These are phyloP conservation scores for Cucumis hystrix DNA, from an alignment of 306 rosid genomes.

Conservation along the genomic window DNA sequence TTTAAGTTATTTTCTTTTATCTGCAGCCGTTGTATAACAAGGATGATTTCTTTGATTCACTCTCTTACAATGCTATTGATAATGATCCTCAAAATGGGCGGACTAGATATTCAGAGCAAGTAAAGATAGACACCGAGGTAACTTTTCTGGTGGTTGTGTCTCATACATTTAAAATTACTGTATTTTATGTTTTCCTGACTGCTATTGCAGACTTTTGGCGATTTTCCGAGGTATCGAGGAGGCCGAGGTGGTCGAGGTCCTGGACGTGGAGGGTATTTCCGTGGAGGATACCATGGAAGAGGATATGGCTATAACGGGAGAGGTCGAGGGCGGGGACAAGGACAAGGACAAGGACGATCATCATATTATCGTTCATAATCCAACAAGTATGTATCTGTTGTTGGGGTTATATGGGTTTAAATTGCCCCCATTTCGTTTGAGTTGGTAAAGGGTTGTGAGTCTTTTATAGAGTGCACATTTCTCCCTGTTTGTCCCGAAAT, in stretches of 20 bases:
- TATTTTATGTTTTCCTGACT: not conserved
- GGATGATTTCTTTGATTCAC: conserved; percentile 85
- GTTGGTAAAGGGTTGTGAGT: not conserved
- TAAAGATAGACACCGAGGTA: conserved; percentile 82
- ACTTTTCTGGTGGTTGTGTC: not conserved
- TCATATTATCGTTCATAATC: not conserved
- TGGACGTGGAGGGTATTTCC: conserved; percentile 46
- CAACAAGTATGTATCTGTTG: not conserved
- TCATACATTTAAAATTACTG: not conserved
- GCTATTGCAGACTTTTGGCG: conserved; percentile 68
- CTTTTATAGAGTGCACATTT: not conserved
- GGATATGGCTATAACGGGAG: conserved; percentile 51
- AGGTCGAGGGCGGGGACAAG: conserved; percentile 43
- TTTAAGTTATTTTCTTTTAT: not conserved
- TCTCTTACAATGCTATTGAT: conserved; percentile 36
- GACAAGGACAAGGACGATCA: not conserved
- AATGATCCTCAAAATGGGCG: conserved; percentile 55
- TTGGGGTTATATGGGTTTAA: not conserved
- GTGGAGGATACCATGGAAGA: conserved; percentile 67
- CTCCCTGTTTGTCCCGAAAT: not conserved
- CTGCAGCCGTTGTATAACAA: conserved; percentile 61
- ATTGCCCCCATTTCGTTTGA: not conserved
- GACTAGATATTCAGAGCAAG: conserved; percentile 67
- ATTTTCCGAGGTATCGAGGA: conserved; percentile 57
- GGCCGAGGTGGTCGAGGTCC: conserved; percentile 70